phyloP scores from a whole-genome alignment of 2,329 filamentous ascomycete species.

The Bipolaris victoriae region DNA sequence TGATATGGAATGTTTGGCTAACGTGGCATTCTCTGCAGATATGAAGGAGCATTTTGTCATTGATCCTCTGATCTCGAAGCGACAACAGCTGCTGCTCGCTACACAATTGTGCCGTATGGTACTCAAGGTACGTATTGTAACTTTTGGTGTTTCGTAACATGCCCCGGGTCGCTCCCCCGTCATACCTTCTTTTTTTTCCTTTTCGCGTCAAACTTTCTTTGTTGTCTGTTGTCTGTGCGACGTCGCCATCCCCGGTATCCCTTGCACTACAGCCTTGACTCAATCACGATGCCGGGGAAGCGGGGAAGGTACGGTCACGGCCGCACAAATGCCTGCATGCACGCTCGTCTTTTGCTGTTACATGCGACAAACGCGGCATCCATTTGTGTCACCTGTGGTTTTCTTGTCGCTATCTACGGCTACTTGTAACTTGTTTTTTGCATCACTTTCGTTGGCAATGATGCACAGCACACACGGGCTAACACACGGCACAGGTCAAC shows the following conservation, averaged over 20 bases:
- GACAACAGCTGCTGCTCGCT: slow-evolving; percentile 92
- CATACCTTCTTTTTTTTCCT: slow-evolving; percentile 16
- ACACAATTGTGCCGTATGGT: slow-evolving; percentile 96
- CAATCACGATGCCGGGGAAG: slow-evolving; percentile 28
- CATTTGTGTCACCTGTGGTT: slow-evolving; percentile 16
- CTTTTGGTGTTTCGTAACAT: slow-evolving; percentile 21
- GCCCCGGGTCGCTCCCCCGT: slow-evolving; percentile 12
- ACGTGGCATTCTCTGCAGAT: slow-evolving; percentile 58
- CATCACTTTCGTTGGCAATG: slow-evolving; percentile 8
- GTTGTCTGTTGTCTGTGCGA: slow-evolving; percentile 13
- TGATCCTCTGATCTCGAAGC: slow-evolving; percentile 96
- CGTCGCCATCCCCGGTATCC: slow-evolving; percentile 14
- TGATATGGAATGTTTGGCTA: slow-evolving; percentile 27
- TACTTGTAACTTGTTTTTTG: not conserved
- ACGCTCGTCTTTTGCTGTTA: slow-evolving; percentile 23
- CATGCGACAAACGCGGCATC: slow-evolving; percentile 26
- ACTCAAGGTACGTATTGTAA: slow-evolving; percentile 59
- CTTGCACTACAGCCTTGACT: slow-evolving; percentile 16
- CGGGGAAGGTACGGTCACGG: slow-evolving; percentile 10
- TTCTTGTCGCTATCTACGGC: slow-evolving; percentile 5
- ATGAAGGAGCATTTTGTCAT: slow-evolving; percentile 99
- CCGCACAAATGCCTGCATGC: slow-evolving; percentile 16
- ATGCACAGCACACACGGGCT: slow-evolving; percentile 10
- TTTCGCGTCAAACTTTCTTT: slow-evolving; percentile 16
- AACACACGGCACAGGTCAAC: slow-evolving; percentile 63